Evolutionary conservation across 768 basidiomycete genomes (phyloP).

Genomic region (Suillus sp.): DNA sequence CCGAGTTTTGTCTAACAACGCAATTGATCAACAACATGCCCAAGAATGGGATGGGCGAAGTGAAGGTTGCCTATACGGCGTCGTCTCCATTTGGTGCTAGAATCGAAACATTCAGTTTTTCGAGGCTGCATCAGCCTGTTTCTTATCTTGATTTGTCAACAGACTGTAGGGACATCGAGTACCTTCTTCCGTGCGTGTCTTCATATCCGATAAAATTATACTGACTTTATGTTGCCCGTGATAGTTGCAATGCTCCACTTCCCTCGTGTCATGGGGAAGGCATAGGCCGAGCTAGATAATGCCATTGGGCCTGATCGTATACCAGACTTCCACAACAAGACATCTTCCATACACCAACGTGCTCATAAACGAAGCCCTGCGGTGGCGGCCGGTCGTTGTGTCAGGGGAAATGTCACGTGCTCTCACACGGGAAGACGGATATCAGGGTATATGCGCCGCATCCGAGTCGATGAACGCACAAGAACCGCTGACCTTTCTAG

Average conservation of each 20-base stretch:
- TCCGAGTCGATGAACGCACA: neutral
- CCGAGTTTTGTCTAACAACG: neutral
- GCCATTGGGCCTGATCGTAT: conserved; percentile 25
- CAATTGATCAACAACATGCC: no score
- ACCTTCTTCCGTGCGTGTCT: conserved; percentile 1
- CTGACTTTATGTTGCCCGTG: neutral
- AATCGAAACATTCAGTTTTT: neutral
- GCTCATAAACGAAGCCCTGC: conserved; percentile 12
- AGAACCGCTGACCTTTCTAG: neutral
- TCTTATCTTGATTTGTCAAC: neutral
- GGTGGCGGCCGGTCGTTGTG: conserved; percentile 1
- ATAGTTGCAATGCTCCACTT: conserved; percentile 29
- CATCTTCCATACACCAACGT: conserved; percentile 9
- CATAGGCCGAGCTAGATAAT: conserved; percentile 27
- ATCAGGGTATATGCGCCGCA: conserved; percentile 15
- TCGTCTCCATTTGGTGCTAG: neutral
- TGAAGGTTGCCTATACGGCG: neutral
- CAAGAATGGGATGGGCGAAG: neutral
- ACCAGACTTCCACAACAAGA: conserved; percentile 16
- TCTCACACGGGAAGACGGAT: conserved; percentile 20
- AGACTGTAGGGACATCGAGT: neutral
- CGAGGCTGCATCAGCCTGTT: neutral
- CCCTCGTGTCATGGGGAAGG: conserved; percentile 29
- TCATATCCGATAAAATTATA: neutral
- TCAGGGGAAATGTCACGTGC: conserved; percentile 13